Percentiles rank a stretch among this genome's conserved stretches.
These are phyloP conservation scores for Phragmites australis DNA, from an alignment of 176 grass and related monocot genomes.

Conservation along the genomic window DNA sequence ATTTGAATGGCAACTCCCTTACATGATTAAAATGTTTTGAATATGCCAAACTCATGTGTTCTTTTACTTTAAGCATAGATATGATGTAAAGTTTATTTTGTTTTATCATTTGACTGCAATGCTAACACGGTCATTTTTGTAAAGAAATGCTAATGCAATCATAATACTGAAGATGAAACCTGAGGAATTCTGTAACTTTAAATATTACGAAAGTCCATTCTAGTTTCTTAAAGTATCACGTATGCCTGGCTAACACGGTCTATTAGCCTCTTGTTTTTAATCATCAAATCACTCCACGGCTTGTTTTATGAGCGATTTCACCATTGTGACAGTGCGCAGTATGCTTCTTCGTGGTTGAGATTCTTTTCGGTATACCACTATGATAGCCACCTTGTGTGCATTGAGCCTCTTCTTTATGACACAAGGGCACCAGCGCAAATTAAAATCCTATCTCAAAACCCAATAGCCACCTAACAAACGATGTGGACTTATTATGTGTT, in stretches of 20 bases:
- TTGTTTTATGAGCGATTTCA: too few relatives aligned
- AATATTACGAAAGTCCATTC: not conserved
- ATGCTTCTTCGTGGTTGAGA: too few relatives aligned
- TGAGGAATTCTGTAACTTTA: not conserved
- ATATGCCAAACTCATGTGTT: not conserved
- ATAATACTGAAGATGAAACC: not conserved
- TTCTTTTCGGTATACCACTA: too few relatives aligned
- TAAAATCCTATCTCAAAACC: not conserved
- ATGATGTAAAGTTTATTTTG: too few relatives aligned
- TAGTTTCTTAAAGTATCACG: not conserved
- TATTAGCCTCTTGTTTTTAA: too few relatives aligned
- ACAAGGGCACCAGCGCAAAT: not conserved
- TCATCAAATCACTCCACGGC: too few relatives aligned
- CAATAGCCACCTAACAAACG: not conserved
- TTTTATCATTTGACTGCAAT: not conserved
- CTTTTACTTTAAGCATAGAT: too few relatives aligned
- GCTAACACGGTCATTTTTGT: too few relatives aligned
- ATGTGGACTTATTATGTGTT: not conserved
- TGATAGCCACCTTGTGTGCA: not conserved
- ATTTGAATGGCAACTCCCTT: not conserved
- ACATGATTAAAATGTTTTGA: not conserved
- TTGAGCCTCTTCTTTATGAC: not conserved
- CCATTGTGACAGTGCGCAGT: too few relatives aligned
- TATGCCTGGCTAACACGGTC: too few relatives aligned
- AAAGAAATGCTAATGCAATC: too few relatives aligned